phyloP scores from a whole-genome alignment of 371 early-diverging fungal genomes.

The Thermomucor indicae-seudaticae region DNA sequence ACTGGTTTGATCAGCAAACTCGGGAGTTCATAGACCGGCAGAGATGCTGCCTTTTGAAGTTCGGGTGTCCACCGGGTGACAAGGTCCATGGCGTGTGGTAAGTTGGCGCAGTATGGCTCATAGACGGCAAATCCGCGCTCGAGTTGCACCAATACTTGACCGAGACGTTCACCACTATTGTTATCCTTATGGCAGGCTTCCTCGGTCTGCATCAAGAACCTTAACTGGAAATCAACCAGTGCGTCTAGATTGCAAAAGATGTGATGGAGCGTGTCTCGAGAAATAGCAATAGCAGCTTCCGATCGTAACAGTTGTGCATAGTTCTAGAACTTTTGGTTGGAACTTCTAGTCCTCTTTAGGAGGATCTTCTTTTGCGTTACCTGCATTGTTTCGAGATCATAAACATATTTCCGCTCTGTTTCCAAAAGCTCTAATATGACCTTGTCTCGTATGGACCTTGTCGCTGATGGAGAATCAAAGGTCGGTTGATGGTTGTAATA shows the following conservation, averaged over 20 bases:
- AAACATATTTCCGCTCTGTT: conserved; percentile 29
- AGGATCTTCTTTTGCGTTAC: conserved; percentile 9
- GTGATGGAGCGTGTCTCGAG: conserved; percentile 68
- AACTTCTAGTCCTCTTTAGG: not conserved
- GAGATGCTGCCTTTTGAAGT: conserved; percentile 46
- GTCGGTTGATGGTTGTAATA: conserved; percentile 3
- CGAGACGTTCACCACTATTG: conserved; percentile 84
- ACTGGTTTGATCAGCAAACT: conserved; percentile 94
- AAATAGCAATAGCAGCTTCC: conserved; percentile 53
- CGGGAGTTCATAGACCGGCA: conserved; percentile 81
- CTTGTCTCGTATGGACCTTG: conserved; percentile 55
- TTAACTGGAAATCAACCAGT: conserved; percentile 91
- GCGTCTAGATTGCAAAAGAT: conserved; percentile 91
- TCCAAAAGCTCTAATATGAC: conserved; percentile 55
- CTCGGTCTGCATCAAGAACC: conserved; percentile 90
- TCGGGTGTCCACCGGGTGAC: conserved; percentile 41
- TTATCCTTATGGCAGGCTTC: conserved; percentile 63
- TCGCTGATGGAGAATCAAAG: conserved; percentile 1
- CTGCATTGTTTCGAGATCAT: conserved; percentile 71
- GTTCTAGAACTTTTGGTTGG: not conserved
- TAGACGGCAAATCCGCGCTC: conserved; percentile 91
- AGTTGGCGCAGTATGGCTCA: conserved; percentile 94
- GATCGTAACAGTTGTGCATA: conserved; percentile 37
- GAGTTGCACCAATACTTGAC: conserved; percentile 67
- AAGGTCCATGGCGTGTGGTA: conserved; percentile 66